Evolutionary conservation across 768 basidiomycete species (phyloP).

Genomic region (Amanita polypyramis): DNA sequence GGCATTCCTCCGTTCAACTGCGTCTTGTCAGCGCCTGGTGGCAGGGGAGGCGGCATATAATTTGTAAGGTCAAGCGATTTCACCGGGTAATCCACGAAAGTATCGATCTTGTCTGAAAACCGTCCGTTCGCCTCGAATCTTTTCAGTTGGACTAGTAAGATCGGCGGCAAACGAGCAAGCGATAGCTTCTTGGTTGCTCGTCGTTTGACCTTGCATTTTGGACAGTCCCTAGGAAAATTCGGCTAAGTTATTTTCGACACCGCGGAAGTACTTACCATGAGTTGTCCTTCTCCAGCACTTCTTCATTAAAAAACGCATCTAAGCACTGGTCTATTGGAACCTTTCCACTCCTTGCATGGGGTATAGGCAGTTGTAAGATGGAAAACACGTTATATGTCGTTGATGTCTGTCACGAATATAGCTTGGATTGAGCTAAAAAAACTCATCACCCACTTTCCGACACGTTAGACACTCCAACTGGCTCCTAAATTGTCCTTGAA

Average conservation of each 20-base stretch:
- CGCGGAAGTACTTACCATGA: conserved; percentile 58
- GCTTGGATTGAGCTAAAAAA: not conserved
- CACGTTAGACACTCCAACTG: conserved; percentile 85
- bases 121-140: conserved; percentile 85
- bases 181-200: conserved; percentile 81
- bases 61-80: conserved; percentile 52
- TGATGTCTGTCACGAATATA: conserved; percentile 60
- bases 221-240: conserved; percentile 69
- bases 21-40: conserved; percentile 49
- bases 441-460: conserved; percentile 47
- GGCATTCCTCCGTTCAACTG: conserved; percentile 32
- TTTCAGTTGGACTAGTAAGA: conserved; percentile 87
- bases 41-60: conserved; percentile 77
- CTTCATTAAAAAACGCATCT: conserved; percentile 82
- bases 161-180: conserved; percentile 85
- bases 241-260: not conserved
- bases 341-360: conserved; percentile 47
- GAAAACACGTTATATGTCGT: conserved; percentile 97
- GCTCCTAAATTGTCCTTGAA: conserved; percentile 96
- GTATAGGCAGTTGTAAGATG: conserved; percentile 87
- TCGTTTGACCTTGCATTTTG: conserved; percentile 83
- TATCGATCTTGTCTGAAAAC: conserved; percentile 96
- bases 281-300: conserved; percentile 86
- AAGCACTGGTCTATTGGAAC: conserved; percentile 74
- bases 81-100: conserved; percentile 83